Base-by-base conservation (phyloP, 2,329 filamentous ascomycete genomes). In the Pestalotiopsis sp. region DNA sequence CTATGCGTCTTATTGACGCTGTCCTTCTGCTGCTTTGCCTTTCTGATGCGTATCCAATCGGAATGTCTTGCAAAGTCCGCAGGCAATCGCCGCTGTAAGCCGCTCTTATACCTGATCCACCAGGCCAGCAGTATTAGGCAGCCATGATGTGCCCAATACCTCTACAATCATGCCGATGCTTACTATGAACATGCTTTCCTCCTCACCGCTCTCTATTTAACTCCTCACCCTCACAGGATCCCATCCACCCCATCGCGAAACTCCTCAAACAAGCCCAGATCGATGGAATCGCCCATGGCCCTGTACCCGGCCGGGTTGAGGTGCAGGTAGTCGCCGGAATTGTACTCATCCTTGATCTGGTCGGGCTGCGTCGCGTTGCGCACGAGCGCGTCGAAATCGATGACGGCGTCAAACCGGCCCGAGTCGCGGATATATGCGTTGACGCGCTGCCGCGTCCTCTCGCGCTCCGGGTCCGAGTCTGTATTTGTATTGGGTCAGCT, bases 311-410 rank as follows among this genome's bases (percentile, higher is more conserved):
- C 75, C 1, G 83, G 81, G 72, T 84, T 88, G 2, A 86, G 81
- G 78, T 91, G 89, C 71, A 91, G 74, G 73, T 87, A 86, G 75
- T 91, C 89, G 0, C 89, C 89, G 2, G 80, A 83, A 70, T 91
- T 82, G 71, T 82, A 89, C 68, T 71, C 70, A 5, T 35, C 65
- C 35, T 76, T 75, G 73, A 89, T 72, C 73, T 79, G 75, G 56
- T 79, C 72, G 6, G 76, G 75, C 74, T 80, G 77, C 30, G 80
- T 85, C 55, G 69, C 78, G 60, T 85, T 82, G 44, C 85, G 77
- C 24, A 90, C 75, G 1, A 85, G 79, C 30, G 74, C 77, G 71
- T 91, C 89, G 72, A 92, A 90, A 73, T 91, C 89, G 13, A 90
- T 75, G 1, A 91, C 84, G 0, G 81, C 85, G 71, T 91, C 88